A percentile compares a stretch with the other conserved stretches of the same genome.
These are phyloP conservation scores for Heritiera littoralis DNA, from an alignment of 345 rosid species.

Conservation along the genomic window DNA sequence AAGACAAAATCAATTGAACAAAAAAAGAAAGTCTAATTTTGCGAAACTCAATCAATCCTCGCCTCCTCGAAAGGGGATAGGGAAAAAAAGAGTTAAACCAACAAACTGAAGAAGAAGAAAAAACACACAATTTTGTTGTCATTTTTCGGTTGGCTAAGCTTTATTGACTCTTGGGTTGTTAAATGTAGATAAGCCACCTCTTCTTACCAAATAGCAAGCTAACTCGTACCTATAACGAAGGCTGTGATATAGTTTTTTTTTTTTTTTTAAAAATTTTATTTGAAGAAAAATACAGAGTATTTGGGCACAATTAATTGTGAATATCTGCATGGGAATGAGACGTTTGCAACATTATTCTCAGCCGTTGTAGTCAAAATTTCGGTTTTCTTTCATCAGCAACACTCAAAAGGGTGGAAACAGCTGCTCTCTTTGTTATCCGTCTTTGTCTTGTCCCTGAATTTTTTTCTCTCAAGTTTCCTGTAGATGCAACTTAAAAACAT, in stretches of 20 bases:
- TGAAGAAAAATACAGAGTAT: background rate
- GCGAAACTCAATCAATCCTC: background rate
- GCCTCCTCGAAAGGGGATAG: background rate
- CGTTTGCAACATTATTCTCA: background rate
- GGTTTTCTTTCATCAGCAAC: background rate
- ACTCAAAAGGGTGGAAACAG: background rate
- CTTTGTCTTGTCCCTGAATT: background rate
- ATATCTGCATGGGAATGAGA: background rate
- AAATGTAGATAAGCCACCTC: slow-evolving; percentile 33
- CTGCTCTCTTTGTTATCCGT: background rate
- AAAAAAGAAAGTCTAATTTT: background rate
- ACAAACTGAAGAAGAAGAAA: background rate
- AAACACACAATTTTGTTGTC: background rate
- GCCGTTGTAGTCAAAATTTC: background rate
- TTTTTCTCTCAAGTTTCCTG: background rate
- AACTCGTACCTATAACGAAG: slow-evolving; percentile 25
- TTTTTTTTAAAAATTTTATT: too few species aligned
- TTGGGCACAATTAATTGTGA: background rate
- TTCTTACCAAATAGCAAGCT: slow-evolving; percentile 41
- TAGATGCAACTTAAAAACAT: background rate
- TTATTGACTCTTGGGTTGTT: slow-evolving; percentile 17
- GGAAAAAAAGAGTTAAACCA: background rate
- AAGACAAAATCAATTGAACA: background rate
- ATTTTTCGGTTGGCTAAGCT: background rate
- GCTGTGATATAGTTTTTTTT: background rate